Evolutionary conservation across 805 yeast genomes (phyloP).

Genomic region (Ogataea methanolica): DNA sequence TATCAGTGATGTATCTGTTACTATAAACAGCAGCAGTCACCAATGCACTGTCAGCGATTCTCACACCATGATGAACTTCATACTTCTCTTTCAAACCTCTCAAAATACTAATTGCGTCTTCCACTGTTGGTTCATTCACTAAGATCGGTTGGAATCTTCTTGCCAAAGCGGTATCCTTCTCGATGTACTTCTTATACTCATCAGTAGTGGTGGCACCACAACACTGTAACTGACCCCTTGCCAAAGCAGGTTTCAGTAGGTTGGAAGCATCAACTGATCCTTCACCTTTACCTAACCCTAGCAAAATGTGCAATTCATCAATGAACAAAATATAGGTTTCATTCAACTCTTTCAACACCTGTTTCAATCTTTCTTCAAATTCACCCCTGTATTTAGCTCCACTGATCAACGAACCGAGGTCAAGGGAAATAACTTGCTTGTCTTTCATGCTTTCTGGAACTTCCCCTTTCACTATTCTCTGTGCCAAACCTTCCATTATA

Average conservation of each 20-base stretch:
- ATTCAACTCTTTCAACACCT: constrained; percentile 78
- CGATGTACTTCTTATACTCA: constrained; percentile 88
- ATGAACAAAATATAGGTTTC: constrained; percentile 74
- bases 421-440: constrained; percentile 78
- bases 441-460: constrained; percentile 93
- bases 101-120: constrained; percentile 85
- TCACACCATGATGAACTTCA: constrained; percentile 97
- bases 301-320: constrained; percentile 84
- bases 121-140: constrained; percentile 83
- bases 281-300: constrained; percentile 90
- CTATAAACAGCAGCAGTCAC: constrained; percentile 91
- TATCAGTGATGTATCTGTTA: constrained; percentile 84
- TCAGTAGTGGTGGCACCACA: constrained; percentile 96
- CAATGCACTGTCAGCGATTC: constrained; percentile 86
- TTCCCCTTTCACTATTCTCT: constrained; percentile 83
- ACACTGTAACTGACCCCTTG: constrained; percentile 87
- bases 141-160: constrained; percentile 88
- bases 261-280: constrained; percentile 97
- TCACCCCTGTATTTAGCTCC: constrained; percentile 97
- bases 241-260: constrained; percentile 86
- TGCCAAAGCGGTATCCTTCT: constrained; percentile 93
- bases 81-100: constrained; percentile 92
- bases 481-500: constrained; percentile 94
- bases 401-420: constrained; percentile 82
- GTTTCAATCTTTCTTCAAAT: constrained; percentile 84